Evolutionary conservation across 129 eudicot species (phyloP).

Genomic region (Chrysanthemum makinoi): DNA sequence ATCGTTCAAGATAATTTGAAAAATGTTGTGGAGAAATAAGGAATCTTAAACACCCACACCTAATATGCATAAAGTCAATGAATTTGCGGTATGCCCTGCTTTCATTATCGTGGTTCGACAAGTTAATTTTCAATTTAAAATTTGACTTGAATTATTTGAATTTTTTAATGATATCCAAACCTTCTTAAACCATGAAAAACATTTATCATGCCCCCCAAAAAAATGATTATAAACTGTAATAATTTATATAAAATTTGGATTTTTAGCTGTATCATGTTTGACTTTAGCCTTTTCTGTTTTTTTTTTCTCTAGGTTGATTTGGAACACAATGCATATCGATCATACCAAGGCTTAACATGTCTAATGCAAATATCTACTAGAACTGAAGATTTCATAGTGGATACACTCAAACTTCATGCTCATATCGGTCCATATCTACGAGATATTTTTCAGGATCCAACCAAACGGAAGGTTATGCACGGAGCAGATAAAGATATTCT

Average conservation of each 20-base stretch:
- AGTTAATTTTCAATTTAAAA: not conserved
- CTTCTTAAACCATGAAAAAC: not conserved
- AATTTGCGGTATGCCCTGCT: constrained; percentile 59
- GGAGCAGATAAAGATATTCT: constrained; percentile 10
- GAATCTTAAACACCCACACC: no score
- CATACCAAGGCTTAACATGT: constrained; percentile 90
- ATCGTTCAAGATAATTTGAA: no score
- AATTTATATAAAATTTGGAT: not conserved
- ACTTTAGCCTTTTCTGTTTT: no score
- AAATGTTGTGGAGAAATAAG: no score
- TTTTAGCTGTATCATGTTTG: not conserved
- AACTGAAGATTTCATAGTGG: constrained; percentile 76
- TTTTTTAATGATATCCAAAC: not conserved
- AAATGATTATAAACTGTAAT: no score
- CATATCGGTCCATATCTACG: constrained; percentile 74
- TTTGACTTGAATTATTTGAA: not conserved
- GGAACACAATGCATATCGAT: constrained; percentile 84
- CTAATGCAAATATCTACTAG: constrained; percentile 93
- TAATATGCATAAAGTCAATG: constrained; percentile 42
- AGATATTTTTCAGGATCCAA: constrained; percentile 71
- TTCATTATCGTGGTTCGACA: constrained; percentile 5
- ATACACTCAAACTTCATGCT: constrained; percentile 75
- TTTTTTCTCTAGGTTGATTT: constrained; percentile 67
- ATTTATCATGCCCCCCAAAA: not conserved
- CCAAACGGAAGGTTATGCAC: constrained; percentile 51